phyloP scores from a whole-genome alignment of 108 stramenopile species.

The Fistulifera pelliculosa region DNA sequence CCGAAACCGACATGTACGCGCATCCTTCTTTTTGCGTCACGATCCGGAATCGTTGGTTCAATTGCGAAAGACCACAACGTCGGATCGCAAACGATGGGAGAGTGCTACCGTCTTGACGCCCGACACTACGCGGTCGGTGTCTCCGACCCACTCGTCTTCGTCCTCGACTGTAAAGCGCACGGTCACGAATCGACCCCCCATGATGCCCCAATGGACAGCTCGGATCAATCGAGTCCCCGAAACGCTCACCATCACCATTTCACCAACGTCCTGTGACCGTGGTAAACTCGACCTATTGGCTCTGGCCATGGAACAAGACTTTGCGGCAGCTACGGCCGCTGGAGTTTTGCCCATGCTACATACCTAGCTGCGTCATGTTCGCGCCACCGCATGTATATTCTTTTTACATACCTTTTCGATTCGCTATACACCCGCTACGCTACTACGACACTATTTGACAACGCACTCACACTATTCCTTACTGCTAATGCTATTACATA shows the following conservation, averaged over 20 bases:
- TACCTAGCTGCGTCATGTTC: too few relatives aligned
- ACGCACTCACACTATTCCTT: too few relatives aligned
- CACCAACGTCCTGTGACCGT: slow-evolving; percentile 1
- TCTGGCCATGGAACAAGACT: slow-evolving; percentile 25
- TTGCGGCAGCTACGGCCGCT: too few relatives aligned
- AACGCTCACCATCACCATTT: background rate
- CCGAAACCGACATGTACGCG: slow-evolving; percentile 64
- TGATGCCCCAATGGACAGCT: slow-evolving; percentile 4
- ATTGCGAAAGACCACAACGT: slow-evolving; percentile 34
- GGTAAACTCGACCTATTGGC: slow-evolving; percentile 42
- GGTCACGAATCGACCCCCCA: background rate
- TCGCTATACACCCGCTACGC: too few relatives aligned
- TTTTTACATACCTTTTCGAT: too few relatives aligned
- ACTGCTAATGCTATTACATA: too few relatives aligned
- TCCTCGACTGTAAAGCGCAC: background rate
- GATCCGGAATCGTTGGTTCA: slow-evolving; percentile 38
- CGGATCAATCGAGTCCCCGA: background rate
- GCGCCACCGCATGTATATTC: too few relatives aligned
- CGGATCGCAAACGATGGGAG: slow-evolving; percentile 4
- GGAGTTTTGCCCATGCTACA: too few relatives aligned
- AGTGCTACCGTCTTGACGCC: background rate
- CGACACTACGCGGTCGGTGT: slow-evolving; percentile 2
- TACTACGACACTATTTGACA: too few relatives aligned
- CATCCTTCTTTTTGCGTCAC: slow-evolving; percentile 60
- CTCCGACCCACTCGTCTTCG: slow-evolving; percentile 2